Conservation (phyloP, 192 early-diverging fungal species). For the Podila clonocystis region DNA sequence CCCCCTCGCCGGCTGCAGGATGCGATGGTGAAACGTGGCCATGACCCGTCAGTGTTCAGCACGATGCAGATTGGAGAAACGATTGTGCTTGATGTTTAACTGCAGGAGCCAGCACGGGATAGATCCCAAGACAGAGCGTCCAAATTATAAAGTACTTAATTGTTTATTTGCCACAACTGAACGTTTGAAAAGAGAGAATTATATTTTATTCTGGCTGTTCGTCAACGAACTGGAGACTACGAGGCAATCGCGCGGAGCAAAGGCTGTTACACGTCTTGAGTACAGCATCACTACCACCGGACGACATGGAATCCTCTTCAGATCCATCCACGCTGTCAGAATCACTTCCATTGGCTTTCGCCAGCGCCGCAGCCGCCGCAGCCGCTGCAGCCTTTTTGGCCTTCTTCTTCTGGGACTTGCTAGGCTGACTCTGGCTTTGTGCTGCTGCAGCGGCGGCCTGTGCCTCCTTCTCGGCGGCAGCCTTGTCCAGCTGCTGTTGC, state of each 20-base stretch:
- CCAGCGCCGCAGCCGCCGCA: slow-evolving; percentile 9
- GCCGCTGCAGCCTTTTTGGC: slow-evolving; percentile 25
- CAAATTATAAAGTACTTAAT: background rate
- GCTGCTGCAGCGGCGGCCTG: slow-evolving; percentile 9
- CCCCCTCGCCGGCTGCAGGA: slow-evolving; percentile 69
- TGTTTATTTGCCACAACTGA: too few relatives aligned
- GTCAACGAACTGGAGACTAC: slow-evolving; percentile 42
- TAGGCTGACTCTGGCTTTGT: background rate
- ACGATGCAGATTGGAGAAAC: slow-evolving; percentile 64
- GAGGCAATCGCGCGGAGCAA: slow-evolving; percentile 27
- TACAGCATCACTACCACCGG: background rate
- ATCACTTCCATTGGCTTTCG: background rate
- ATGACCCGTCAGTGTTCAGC: slow-evolving; percentile 52
- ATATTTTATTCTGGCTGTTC: slow-evolving; percentile 10
- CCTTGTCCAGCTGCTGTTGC: background rate
- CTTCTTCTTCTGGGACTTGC: slow-evolving; percentile 26
- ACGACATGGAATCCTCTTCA: background rate
- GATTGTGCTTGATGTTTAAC: slow-evolving; percentile 20
- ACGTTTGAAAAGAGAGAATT: background rate
- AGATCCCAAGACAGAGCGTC: background rate
- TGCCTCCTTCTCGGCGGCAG: slow-evolving; percentile 17
- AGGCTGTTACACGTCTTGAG: background rate
- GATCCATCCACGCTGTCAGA: background rate
- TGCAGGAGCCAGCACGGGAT: background rate
- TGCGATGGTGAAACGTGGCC: slow-evolving; percentile 67